phyloP scores from a whole-genome alignment of 2,329 filamentous ascomycete genomes.

The Lecanicillium sp. region DNA sequence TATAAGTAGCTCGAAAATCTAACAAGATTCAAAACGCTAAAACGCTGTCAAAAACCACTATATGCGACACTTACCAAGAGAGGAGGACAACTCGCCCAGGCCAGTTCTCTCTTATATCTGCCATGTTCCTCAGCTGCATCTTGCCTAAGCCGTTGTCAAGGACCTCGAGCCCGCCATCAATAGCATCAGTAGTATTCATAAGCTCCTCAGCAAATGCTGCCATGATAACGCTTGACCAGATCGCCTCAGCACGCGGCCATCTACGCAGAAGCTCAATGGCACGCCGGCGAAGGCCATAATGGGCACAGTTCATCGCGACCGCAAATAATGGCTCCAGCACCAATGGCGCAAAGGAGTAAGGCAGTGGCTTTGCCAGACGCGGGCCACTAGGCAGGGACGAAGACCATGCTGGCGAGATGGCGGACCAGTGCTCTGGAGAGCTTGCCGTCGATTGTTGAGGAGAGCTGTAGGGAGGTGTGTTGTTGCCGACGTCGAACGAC shows the following conservation, averaged over 20 bases:
- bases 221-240: conserved; percentile 9
- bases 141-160: neutral
- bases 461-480: neutral
- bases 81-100: neutral
- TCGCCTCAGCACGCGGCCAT: conserved; percentile 1
- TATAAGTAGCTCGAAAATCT: too few relatives aligned
- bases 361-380: neutral
- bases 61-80: neutral
- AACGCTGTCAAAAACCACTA: too few relatives aligned
- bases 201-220: conserved; percentile 2
- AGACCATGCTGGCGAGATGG: neutral
- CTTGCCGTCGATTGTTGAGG: neutral
- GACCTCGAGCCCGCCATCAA: conserved; percentile 2
- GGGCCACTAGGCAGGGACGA: neutral
- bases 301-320: neutral
- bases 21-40: too few relatives aligned
- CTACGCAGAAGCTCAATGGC: neutral
- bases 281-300: neutral
- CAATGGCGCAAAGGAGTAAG: neutral
- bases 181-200: neutral
- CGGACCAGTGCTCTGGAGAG: neutral
- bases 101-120: conserved; percentile 1
- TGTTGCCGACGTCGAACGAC: too few relatives aligned
- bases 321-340: neutral
- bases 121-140: neutral